A percentile compares a stretch with the other conserved stretches of the same genome.
These are phyloP conservation scores for Lachnellula occidentalis DNA, from an alignment of 2,329 filamentous ascomycete species.

Conservation along the genomic window DNA sequence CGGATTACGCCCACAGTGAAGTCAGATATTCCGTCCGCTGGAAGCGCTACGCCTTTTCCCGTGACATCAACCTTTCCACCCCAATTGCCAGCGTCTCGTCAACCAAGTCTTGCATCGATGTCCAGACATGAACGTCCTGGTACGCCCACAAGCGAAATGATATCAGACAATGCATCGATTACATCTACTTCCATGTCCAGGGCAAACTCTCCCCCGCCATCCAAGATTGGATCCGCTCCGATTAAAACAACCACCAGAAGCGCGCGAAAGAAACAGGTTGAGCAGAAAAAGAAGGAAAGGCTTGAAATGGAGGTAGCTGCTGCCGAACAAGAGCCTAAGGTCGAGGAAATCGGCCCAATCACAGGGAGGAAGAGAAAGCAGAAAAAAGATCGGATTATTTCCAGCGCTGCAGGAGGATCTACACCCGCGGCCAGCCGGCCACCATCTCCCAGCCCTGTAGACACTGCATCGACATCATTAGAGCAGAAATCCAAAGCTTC, in stretches of 20 bases:
- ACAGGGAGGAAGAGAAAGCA: slow-evolving; percentile 79
- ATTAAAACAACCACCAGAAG: slow-evolving; percentile 69
- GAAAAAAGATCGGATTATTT: slow-evolving; percentile 60
- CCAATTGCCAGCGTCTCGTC: slow-evolving; percentile 40
- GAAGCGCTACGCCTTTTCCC: slow-evolving; percentile 27
- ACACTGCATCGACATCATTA: slow-evolving; percentile 4
- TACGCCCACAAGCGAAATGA: slow-evolving; percentile 66
- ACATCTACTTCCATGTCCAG: slow-evolving; percentile 68
- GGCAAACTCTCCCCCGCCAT: slow-evolving; percentile 64
- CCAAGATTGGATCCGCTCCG: slow-evolving; percentile 62
- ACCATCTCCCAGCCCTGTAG: slow-evolving; percentile 19
- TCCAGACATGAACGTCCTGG: slow-evolving; percentile 51
- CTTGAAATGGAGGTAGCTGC: slow-evolving; percentile 47
- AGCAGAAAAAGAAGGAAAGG: slow-evolving; percentile 58
- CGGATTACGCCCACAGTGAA: slow-evolving; percentile 65
- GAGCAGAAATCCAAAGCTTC: slow-evolving; percentile 6
- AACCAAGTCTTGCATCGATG: slow-evolving; percentile 45
- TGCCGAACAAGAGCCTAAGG: slow-evolving; percentile 25
- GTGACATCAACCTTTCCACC: slow-evolving; percentile 34
- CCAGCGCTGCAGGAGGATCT: slow-evolving; percentile 26
- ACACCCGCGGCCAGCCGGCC: slow-evolving; percentile 26
- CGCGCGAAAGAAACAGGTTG: slow-evolving; percentile 70
- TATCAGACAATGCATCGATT: slow-evolving; percentile 73
- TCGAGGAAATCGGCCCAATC: slow-evolving; percentile 59
- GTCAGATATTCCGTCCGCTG: slow-evolving; percentile 45